phyloP scores from a whole-genome alignment of 164 flowering plant genomes.

The Sedum album region DNA sequence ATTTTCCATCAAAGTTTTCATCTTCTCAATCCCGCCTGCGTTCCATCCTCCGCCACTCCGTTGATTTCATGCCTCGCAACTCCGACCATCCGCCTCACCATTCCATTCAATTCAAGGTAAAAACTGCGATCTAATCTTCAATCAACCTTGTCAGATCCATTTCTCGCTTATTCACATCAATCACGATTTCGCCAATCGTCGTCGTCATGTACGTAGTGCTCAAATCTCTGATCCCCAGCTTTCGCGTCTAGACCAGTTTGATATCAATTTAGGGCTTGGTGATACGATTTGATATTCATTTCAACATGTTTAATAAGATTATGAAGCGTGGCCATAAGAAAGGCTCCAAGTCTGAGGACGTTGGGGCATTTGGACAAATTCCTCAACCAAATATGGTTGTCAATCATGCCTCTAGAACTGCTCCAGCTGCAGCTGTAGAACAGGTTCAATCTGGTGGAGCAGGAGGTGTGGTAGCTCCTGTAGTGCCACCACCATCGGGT shows the following conservation, averaged over 20 bases:
- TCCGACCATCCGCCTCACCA: background rate
- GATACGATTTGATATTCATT: background rate
- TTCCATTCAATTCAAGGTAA: background rate
- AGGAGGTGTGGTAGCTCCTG: no score
- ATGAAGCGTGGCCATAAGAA: slow-evolving; percentile 17
- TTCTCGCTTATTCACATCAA: background rate
- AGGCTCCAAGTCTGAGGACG: slow-evolving; percentile 31
- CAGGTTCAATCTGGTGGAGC: no score
- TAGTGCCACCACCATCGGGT: no score
- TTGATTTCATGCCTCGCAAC: background rate
- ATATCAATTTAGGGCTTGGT: background rate
- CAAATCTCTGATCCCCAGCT: background rate
- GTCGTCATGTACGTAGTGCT: background rate
- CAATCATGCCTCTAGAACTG: slow-evolving; percentile 1
- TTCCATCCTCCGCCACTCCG: background rate
- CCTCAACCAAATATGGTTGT: no score
- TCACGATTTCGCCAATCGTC: background rate
- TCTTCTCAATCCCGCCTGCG: background rate
- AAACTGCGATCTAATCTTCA: no score
- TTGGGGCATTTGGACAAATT: slow-evolving; percentile 6
- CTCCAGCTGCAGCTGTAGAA: background rate
- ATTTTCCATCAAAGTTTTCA: background rate
- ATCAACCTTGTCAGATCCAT: background rate
- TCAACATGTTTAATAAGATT: slow-evolving; percentile 49
- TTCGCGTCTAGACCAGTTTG: background rate